A percentile compares a stretch with the other conserved stretches of the same genome.
Evolutionary conservation across 2,329 filamentous ascomycete species (phyloP).

Genomic region (Nigrospora oryzae): DNA sequence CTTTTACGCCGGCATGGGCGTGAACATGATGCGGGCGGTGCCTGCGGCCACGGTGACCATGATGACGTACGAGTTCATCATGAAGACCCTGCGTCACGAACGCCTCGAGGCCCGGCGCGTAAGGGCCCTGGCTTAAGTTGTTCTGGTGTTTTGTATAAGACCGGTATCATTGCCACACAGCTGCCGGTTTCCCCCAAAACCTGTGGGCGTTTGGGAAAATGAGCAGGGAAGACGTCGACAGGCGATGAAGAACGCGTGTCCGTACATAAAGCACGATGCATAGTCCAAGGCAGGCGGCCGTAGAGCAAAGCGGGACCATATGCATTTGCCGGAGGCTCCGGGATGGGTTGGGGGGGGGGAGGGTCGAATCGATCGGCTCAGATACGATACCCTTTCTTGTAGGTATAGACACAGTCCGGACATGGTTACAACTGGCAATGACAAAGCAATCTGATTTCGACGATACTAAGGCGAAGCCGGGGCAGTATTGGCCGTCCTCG

Average conservation of each 20-base stretch:
- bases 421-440: neutral
- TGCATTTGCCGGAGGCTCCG: neutral
- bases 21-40: conserved; percentile 93
- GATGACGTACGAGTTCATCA: conserved; percentile 84
- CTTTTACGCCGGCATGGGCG: conserved; percentile 95
- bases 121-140: neutral
- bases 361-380: conserved; percentile 6
- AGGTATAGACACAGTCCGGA: conserved; percentile 13
- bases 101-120: conserved; percentile 29
- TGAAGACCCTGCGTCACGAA: conserved; percentile 40
- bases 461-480: no score
- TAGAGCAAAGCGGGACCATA: neutral
- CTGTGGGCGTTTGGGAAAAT: neutral
- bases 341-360: neutral
- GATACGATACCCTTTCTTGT: conserved; percentile 18
- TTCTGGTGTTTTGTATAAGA: neutral
- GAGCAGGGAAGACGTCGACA: neutral
- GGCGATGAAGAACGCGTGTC: neutral
- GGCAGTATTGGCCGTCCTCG: no score
- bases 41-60: conserved; percentile 96
- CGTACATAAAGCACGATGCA: neutral
- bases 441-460: no score
- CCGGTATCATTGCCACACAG: neutral
- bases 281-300: neutral
- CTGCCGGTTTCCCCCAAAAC: neutral